Base-by-base conservation (phyloP, 495 filamentous ascomycete species). In the Penicillium odoratum region DNA sequence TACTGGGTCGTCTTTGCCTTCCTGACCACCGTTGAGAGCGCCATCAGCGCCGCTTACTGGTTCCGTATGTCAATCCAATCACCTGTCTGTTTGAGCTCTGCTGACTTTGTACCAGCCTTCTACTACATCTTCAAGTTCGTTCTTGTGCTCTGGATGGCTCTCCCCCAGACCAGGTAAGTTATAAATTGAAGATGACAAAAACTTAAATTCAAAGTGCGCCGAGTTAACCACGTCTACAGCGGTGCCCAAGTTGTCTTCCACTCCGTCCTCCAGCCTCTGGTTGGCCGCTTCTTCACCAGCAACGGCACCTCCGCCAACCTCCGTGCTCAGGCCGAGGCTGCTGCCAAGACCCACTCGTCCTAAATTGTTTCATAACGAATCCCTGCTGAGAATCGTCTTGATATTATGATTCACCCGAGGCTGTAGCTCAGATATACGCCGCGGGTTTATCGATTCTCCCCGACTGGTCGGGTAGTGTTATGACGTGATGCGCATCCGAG, bases 111-210 rank as follows among this genome's bases (percentile, higher is more conserved):
- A 53, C 51, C 56, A 86, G 84, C 94, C 68, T 99, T 99, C 84
- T 99, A 99, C 86, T 99, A 91, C 78, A 94, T 93, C 78, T 98
- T 98, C 88, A 99, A 99, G 82, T 96, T 99, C 70, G 83, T 92
- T 68, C 85, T 97, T 68, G 79, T 97, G 65, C 85, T 99, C 69
- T 99, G 95, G 95, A 90, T 98, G 77, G 87, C 93, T 62, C 90
- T 99, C 59, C 94, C 94, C 64, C 85, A 90, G 75, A 95, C 92
- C 80, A 80, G 79, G 94, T 98, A 87, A 71, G 88, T 81, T 49
- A 45, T 25, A 5, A 7, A 30, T n/a, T n/a, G n/a, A n/a, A n/a
- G n/a, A 48, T 8, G 2, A 26, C 0, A 10, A 21, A 29, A 40
- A 2, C 28, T 5, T 5, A 29, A 36, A 25, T 8, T n/a, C 15